Evolutionary conservation across 352 stramenopile genomes (phyloP), one percentile per base, ranked within the genome.

Genomic region (Phytopythium delawarense): DNA sequence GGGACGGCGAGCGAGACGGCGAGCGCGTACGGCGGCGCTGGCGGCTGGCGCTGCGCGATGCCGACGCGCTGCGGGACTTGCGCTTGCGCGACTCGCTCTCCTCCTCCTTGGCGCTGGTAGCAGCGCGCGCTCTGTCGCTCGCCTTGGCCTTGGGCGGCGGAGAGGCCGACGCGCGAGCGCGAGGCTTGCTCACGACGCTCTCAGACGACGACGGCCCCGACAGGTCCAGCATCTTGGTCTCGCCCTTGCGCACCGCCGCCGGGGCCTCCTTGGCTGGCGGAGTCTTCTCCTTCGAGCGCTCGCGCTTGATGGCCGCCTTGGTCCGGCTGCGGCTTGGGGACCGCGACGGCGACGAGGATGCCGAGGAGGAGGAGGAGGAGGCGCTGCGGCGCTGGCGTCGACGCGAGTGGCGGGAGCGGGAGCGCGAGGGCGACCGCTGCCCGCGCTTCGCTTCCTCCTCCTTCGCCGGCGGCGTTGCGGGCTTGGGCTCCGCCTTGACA

Each of bases 1-100:
- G 49, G 44, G 75, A 85, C 25, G 69, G 65, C 0, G 65, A 79
- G 18, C 64, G 50, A 40, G 75, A 85, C 25, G 69, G 65, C 1
- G 76, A 88, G 32, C 61, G 64, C 55, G 68, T 71, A 9, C 69
- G 64, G 5, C 61, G 69, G 35, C 63, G 71, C 32, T 55, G 40
- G 52, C 55, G 71, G 11, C 42, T 48, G 42, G 11, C 25, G 42
- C 25, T 53, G 18, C 54, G 61, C 21, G 62, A 76, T 11, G 55
- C 51, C 20, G 70, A 72, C 18, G 23, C 45, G 55, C 54, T 72
- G 21, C 70, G 70, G 28, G 59, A 20, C n/a, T 69, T 72, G 16
- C 63, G 64, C 48, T 72, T 75, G 39, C 62, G 70, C 9, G 61
- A 63, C 28, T 72, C 32, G 9, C 52, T 57, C 62, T 67, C 52